phyloP scores from a whole-genome alignment of 345 rosid genomes.

The Moricandia arvensis region DNA sequence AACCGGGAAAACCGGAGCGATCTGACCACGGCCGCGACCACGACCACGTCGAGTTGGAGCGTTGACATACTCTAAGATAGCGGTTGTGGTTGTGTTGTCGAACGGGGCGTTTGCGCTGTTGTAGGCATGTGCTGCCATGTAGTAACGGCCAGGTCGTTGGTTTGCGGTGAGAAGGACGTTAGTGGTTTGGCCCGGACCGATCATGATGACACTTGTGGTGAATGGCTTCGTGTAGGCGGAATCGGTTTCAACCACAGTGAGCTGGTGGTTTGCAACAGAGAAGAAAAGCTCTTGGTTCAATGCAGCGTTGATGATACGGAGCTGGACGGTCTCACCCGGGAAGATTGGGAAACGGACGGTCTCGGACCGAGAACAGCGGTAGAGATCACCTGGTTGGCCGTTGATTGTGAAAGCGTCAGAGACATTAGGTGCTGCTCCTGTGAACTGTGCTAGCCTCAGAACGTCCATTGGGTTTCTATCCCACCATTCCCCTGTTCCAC shows the following conservation, averaged over 20 bases:
- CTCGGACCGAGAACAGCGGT: constrained; percentile 60
- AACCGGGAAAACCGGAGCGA: constrained; percentile 57
- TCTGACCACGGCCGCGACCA: constrained; percentile 36
- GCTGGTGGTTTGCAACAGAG: constrained; percentile 58
- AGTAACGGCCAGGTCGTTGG: constrained; percentile 56
- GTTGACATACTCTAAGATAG: constrained; percentile 62
- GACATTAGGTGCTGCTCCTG: constrained; percentile 67
- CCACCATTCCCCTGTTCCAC: constrained; percentile 79
- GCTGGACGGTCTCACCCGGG: constrained; percentile 56
- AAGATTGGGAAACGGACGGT: constrained; percentile 43
- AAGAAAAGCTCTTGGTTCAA: constrained; percentile 71
- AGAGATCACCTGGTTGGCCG: constrained; percentile 92
- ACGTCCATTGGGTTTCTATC: constrained; percentile 77
- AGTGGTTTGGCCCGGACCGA: constrained; percentile 70
- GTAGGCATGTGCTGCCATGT: constrained; percentile 80
- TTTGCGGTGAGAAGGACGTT: constrained; percentile 57
- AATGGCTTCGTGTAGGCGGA: constrained; percentile 64
- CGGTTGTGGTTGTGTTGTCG: constrained; percentile 85
- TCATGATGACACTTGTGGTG: constrained; percentile 55
- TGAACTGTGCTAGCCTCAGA: constrained; percentile 49
- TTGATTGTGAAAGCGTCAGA: constrained; percentile 90
- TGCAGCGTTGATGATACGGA: constrained; percentile 70
- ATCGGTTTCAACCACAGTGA: constrained; percentile 60
- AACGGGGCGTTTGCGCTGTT: constrained; percentile 53
- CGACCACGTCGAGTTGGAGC: constrained; percentile 44